Base-by-base conservation (phyloP, 2,329 filamentous ascomycete species). In the Diaporthe destruens region DNA sequence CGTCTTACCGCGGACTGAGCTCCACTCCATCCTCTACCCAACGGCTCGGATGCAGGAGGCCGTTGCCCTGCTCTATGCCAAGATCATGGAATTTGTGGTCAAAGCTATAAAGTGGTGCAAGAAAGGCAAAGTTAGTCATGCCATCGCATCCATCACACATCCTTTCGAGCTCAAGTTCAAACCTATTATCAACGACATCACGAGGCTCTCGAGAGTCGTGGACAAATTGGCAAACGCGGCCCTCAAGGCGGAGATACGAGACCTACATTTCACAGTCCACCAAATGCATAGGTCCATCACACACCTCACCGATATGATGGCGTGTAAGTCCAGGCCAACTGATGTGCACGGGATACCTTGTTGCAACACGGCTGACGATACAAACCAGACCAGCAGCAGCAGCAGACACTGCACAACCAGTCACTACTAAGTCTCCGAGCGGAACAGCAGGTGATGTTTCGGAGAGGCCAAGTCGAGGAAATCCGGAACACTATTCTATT, bases 1-100 rank as follows among this genome's bases (percentile, higher is more conserved):
- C 18, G 51, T 70, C 23, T 55, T 78, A 7, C 76, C 77, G 3
- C 39, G 75, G 12, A 72, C 69, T 1, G 71, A 76, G 32, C 71
- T 78, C 8, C 51, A 56, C 14, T 65, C 68, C 8, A 67, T 74
- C 2, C 70, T 78, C 0, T 78, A 78, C 47, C 76, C 76, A 3
- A 77, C 75, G 1, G 54, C 51, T 18, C 66, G 49, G 25, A 77
- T 78, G 75, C 44, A 71, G n/a, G 39, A 75, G 51, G 73, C 75
- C 2, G 66, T 78, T 2, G 70, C 77, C 1, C 29, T 55, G 20
- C 25, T 78, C 1, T 78, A 78, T 63, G 73, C 74, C 25, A 63
- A 76, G 9, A 75, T 78, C 42, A 75, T 78, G 23, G 42, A 76
- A 16, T 78, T 78, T 29, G 63, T 77, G 4, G 56, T 75, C 11